Evolutionary conservation across 1,284 basidiomycete species (phyloP), one percentile per base, ranked within the genome.

Genomic region (Cutaneotrichosporon dermatis): DNA sequence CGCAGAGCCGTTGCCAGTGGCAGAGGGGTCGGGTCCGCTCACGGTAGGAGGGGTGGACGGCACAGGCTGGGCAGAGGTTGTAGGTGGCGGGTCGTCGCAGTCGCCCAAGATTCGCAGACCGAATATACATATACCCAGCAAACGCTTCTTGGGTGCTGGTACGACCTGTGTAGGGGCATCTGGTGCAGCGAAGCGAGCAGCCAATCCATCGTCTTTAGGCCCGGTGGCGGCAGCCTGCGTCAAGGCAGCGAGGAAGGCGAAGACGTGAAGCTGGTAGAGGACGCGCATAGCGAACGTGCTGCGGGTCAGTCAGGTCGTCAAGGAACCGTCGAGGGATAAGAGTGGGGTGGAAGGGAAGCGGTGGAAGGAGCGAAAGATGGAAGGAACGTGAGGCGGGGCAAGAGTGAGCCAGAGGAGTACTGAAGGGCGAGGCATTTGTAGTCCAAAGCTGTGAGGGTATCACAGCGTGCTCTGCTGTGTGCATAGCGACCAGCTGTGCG

Each of bases 61-160:
- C 25, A 25, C 25, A 25, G 25, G 25, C 25, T 25, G 25, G 8
- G 35, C n/a, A 10, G 56, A 6, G 12, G 33, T 42, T 10, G 54
- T 13, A 4, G 54, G 6, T 15, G 45, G 7, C 11, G 4, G 45
- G 25, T 16, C 8, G 48, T 58, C 33, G 25, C 57, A 58, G 57
- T 58, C 57, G 15, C 57, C 57, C 3, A 58, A 25, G 10, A 46
- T 15, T 1, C 10, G 15, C 9, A 54, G 10, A 15, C 57, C 57
- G 15, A 54, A 37, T 35, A 58, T 49, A 50, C 57, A 58, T 39
- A 58, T 44, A 36, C 57, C 57, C 2, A 58, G 16, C 10, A 58
- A 52, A 37, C 57, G 57, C 46, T 58, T 58, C 51, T 36, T n/a
- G 10, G 43, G 56, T 13, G 56, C 42, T 6, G 36, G 4, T 9